phyloP scores from a whole-genome alignment of 192 early-diverging fungal genomes.

The Backusella tarrabulga region DNA sequence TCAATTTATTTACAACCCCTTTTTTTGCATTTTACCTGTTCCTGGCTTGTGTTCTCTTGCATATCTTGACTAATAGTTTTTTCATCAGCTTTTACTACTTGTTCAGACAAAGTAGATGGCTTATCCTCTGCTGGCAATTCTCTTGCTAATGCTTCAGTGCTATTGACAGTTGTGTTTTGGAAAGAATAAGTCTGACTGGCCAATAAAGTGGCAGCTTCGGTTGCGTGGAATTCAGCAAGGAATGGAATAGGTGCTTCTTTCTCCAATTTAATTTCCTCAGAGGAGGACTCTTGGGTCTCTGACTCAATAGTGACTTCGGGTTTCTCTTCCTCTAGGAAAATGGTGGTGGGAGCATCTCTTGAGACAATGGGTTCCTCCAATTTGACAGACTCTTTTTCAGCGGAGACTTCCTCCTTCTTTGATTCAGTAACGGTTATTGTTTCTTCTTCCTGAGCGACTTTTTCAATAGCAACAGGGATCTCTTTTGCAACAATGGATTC shows the following conservation, averaged over 20 bases:
- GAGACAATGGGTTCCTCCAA: neutral
- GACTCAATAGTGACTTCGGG: neutral
- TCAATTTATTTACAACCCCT: neutral
- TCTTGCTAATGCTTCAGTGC: neutral
- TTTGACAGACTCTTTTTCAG: neutral
- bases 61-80: neutral
- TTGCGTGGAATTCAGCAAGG: neutral
- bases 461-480: neutral
- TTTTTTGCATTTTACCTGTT: neutral
- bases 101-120: too few species aligned
- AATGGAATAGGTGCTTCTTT: neutral
- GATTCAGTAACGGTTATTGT: neutral
- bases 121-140: too few species aligned
- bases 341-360: neutral
- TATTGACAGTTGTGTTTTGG: neutral
- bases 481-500: neutral
- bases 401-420: neutral
- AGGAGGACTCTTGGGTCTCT: neutral
- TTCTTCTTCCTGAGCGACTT: neutral
- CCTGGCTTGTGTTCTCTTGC: neutral
- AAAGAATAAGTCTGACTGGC: neutral
- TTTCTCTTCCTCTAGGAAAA: neutral
- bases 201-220: neutral
- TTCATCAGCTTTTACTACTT: neutral
- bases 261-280: too few species aligned